Evolutionary conservation across 306 rosid genomes (phyloP).

Genomic region (Casuarina cunninghamiana): DNA sequence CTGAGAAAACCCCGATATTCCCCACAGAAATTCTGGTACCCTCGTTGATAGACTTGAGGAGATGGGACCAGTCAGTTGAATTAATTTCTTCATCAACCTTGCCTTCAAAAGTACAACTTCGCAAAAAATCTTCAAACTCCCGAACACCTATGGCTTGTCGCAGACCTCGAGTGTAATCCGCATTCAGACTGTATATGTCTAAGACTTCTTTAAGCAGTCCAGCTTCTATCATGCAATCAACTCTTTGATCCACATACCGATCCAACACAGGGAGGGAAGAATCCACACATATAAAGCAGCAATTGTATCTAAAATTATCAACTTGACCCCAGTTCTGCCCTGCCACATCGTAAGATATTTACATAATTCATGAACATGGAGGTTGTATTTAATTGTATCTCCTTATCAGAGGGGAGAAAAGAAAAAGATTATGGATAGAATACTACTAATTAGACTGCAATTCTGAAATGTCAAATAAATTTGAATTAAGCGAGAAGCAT

Average conservation of each 20-base stretch:
- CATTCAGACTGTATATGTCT: conserved; percentile 57
- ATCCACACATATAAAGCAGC: conserved; percentile 76
- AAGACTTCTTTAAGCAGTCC: conserved; percentile 84
- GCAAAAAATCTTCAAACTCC: conserved; percentile 68
- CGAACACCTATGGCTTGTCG: conserved; percentile 87
- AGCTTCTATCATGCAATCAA: conserved; percentile 74
- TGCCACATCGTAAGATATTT: conserved; percentile 53
- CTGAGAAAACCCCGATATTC: conserved; percentile 44
- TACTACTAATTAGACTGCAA: neutral
- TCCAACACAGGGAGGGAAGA: conserved; percentile 79
- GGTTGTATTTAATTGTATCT: neutral
- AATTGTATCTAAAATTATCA: conserved; percentile 70
- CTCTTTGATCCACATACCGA: conserved; percentile 77
- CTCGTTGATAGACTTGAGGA: conserved; percentile 27
- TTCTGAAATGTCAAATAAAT: neutral
- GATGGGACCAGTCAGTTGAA: conserved; percentile 26
- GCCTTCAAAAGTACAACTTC: conserved; percentile 27
- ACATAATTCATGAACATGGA: conserved; percentile 22
- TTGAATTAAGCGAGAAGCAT: neutral
- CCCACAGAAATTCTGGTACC: conserved; percentile 40
- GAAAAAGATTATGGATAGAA: neutral
- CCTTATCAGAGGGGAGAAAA: neutral
- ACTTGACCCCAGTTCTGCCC: conserved; percentile 98
- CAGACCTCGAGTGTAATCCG: conserved; percentile 81
- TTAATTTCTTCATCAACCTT: conserved; percentile 25